Percentiles rank a stretch among this genome's conserved stretches.
Conservation (phyloP, 2,329 filamentous ascomycete species). For the Ophiostoma australiae region DNA sequence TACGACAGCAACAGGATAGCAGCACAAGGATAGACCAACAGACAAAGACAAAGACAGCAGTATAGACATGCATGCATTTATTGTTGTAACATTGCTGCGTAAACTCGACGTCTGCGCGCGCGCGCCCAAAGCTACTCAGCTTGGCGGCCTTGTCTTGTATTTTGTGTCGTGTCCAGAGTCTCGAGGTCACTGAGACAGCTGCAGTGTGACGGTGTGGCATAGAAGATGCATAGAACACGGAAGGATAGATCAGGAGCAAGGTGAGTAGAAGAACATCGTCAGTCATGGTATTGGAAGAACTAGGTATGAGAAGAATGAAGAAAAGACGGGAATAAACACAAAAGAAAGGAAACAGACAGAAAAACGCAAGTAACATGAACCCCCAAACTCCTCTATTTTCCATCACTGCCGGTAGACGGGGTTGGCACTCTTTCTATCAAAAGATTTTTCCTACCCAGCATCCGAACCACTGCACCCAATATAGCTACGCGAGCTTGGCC, state of each 20-base stretch:
- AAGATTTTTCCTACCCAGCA: neutral
- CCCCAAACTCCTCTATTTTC: conserved; percentile 15
- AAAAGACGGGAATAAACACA: neutral
- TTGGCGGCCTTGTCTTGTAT: neutral
- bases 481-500: neutral
- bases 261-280: neutral
- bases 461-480: neutral
- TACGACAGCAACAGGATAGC: neutral
- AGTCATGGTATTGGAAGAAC: neutral
- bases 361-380: conserved; percentile 10
- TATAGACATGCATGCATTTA: conserved; percentile 2
- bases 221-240: neutral
- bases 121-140: neutral
- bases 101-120: neutral
- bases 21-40: neutral
- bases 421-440: neutral
- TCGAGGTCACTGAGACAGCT: neutral
- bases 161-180: neutral
- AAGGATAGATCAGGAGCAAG: neutral
- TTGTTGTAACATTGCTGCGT: neutral
- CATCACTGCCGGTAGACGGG: neutral
- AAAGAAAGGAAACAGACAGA: neutral
- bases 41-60: neutral
- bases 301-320: neutral
- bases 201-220: neutral